Base-by-base conservation (phyloP, 805 yeast genomes). In the Pichia phayaonensis region DNA sequence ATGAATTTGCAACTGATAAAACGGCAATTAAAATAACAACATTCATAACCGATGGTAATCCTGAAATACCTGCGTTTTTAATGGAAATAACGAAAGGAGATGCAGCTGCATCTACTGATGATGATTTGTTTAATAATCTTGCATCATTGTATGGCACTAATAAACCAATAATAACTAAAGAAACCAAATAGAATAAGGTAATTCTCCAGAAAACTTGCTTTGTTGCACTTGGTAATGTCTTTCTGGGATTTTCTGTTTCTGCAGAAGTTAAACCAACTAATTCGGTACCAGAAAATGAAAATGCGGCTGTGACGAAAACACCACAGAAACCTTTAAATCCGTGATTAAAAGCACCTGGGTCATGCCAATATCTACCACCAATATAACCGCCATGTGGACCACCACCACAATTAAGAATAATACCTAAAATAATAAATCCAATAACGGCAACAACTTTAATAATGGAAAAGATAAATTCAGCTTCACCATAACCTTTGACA, bases 1-100 rank as follows among this genome's bases (percentile, higher is more conserved):
- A 79, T 23, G 89, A 80, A 71, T 84, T 85, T 57, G 89, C 90
- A 48, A 84, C 90, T 8, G 90, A 84, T 49, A 83, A 66, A 26
- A 85, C 88, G 4, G 90, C 82, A 51, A 84, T 66, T 69, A 85
- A 71, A 57, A 85, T 83, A 42, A 84, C 88, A 21, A 81, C 87
- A 62, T 85, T 85, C 72, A 85, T 83, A 54, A 85, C 77, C 47
- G 83, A 79, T 47, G 90, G 90, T 45, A 84, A 73, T 41, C 80
- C 85, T 45, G 69, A 70, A 56, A 84, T 79, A 58, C 84, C 83
- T 27, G 79, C 85, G 48, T 74, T 69, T 29, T 74, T 70, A 50
- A 84, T 78, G 40, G 90, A 89, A 65, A 84, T 75, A 56, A 84
- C 90, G 62, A 84, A 84, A 24, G 92, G 92, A 18, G 90, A 84